Evolutionary conservation across 345 rosid species (phyloP).

Genomic region (Acer saccharum): DNA sequence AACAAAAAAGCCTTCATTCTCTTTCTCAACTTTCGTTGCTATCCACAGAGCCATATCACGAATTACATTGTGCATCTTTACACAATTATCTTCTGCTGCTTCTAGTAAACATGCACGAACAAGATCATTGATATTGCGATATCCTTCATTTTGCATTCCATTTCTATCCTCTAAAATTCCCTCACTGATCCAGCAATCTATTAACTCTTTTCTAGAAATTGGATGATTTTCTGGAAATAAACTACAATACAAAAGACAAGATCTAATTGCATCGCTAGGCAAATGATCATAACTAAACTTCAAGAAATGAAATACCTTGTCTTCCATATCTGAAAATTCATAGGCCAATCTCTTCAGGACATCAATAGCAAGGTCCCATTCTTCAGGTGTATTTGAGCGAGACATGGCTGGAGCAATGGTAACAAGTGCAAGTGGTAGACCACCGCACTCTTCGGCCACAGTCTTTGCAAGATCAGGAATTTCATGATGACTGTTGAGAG

Average conservation of each 20-base stretch:
- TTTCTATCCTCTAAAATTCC: not conserved
- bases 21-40: too few relatives aligned
- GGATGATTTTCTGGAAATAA: not conserved
- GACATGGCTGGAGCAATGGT: not conserved
- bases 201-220: not conserved
- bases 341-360: not conserved
- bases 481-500: too few relatives aligned
- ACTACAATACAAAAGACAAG: constrained; percentile 2
- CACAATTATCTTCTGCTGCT: too few relatives aligned
- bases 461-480: too few relatives aligned
- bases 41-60: too few relatives aligned
- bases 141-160: too few relatives aligned
- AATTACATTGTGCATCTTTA: too few relatives aligned
- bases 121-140: too few relatives aligned
- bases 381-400: not conserved
- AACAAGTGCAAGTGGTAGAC: not conserved
- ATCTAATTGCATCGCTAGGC: not conserved
- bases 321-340: not conserved
- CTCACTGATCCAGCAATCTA: not conserved
- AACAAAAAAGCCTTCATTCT: too few relatives aligned
- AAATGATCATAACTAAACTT: constrained; percentile 14
- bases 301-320: not conserved
- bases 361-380: not conserved
- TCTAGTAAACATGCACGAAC: too few relatives aligned
- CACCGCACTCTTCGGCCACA: too few relatives aligned